Evolutionary conservation across 169 alveolate genomes (phyloP).

Genomic region (Plasmodium malariae): DNA sequence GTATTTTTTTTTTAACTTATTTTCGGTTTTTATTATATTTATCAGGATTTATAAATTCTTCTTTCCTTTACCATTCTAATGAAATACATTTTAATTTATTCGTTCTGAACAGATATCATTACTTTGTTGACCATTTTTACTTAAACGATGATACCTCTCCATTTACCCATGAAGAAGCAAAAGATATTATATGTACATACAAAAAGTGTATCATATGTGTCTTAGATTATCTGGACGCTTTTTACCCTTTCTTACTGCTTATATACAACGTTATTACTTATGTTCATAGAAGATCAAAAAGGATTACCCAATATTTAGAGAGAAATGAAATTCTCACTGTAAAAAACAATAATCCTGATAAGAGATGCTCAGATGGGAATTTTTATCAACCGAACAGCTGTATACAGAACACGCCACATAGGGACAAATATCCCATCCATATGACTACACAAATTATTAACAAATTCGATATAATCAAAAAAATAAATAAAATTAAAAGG

Average conservation of each 20-base stretch:
- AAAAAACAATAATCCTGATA: neutral
- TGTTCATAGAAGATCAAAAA: neutral
- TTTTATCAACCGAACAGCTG: too few species aligned
- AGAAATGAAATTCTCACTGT: neutral
- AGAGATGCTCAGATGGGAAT: neutral
- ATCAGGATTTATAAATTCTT: constrained; percentile 41
- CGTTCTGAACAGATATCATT: constrained; percentile 49
- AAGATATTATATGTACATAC: constrained; percentile 28
- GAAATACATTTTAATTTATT: constrained; percentile 43
- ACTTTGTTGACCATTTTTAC: constrained; percentile 37
- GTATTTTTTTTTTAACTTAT: constrained; percentile 34
- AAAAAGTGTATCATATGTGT: constrained; percentile 38
- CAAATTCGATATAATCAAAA: constrained; percentile 17
- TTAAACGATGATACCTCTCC: constrained; percentile 10
- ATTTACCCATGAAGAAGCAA: constrained; percentile 22
- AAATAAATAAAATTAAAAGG: constrained; percentile 24
- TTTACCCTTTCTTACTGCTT: constrained; percentile 35
- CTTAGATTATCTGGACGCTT: constrained; percentile 43
- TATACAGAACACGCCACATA: too few species aligned
- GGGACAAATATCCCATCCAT: too few species aligned
- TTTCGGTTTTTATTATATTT: constrained; percentile 39
- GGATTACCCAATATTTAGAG: neutral
- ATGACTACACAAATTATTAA: constrained; percentile 14
- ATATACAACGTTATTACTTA: neutral
- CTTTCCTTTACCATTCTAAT: constrained; percentile 49